Conservation (phyloP, 257 asterid genomes). For the Solanum ossicruentum region DNA sequence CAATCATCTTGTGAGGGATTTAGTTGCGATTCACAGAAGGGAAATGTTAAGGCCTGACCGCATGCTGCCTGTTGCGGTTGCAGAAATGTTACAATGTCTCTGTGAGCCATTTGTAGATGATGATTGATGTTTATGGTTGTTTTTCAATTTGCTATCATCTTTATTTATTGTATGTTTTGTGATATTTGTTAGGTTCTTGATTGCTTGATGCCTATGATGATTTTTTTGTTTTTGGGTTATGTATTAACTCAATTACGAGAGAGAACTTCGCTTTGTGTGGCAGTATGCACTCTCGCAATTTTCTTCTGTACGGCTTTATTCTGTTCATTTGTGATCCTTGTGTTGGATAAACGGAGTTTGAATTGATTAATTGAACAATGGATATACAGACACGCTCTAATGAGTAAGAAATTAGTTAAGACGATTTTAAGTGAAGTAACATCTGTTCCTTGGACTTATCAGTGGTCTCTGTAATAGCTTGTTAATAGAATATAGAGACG, state of each 20-base stretch:
- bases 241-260: neutral
- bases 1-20: neutral
- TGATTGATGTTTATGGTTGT: neutral
- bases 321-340: too few species aligned
- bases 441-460: neutral
- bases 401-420: too few species aligned
- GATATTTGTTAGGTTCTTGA: neutral
- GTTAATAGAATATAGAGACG: neutral
- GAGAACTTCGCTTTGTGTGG: too few species aligned
- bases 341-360: too few species aligned
- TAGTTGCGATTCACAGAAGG: neutral
- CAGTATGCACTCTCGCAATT: too few species aligned
- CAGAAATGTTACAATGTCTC: neutral
- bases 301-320: too few species aligned
- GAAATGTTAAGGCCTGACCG: neutral
- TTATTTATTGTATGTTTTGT: too few species aligned
- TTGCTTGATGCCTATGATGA: neutral
- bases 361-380: too few species aligned
- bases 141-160: neutral
- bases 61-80: neutral
- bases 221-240: neutral
- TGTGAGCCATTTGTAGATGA: neutral
- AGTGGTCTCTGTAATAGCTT: neutral
- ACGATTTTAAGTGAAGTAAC: too few species aligned
- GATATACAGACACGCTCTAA: neutral